A percentile compares a stretch with the other conserved stretches of the same genome.
These are phyloP conservation scores for Syzygium syzygioides DNA, from an alignment of 441 rosid genomes.

Conservation along the genomic window DNA sequence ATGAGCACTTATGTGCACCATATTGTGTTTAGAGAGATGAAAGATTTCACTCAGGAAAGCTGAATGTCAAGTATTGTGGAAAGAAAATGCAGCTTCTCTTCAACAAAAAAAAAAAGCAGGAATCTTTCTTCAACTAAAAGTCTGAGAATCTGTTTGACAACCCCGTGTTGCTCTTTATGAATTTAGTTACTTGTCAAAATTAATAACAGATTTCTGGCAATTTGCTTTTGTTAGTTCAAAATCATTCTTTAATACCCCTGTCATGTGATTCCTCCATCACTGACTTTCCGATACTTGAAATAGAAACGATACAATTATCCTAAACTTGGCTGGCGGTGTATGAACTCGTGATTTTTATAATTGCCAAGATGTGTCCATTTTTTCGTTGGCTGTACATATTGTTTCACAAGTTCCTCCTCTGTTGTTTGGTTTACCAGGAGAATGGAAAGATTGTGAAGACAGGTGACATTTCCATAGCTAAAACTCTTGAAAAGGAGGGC, in stretches of 20 bases:
- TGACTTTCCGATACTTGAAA: neutral
- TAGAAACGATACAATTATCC: neutral
- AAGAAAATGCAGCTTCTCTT: neutral
- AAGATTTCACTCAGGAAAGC: neutral
- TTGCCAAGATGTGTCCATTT: neutral
- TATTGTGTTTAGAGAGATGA: neutral
- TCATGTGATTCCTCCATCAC: neutral
- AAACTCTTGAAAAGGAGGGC: constrained; percentile 77
- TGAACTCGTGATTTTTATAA: neutral
- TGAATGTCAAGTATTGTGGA: neutral
- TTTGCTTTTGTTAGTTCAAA: neutral
- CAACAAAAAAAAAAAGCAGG: neutral
- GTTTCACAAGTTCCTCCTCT: neutral
- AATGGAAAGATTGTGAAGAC: constrained; percentile 76
- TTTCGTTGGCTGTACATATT: neutral
- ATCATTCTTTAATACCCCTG: neutral
- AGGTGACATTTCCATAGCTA: constrained; percentile 74
- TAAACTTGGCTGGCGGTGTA: neutral
- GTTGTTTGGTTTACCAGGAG: constrained; percentile 36
- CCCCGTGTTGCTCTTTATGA: neutral
- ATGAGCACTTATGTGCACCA: neutral
- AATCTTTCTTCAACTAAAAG: neutral
- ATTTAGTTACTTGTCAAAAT: neutral
- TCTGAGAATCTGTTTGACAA: neutral
- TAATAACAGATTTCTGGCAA: neutral